A percentile compares a stretch with the other conserved stretches of the same genome.
These are phyloP conservation scores for Cercospora zeina DNA, from an alignment of 2,329 filamentous ascomycete genomes.

Conservation along the genomic window DNA sequence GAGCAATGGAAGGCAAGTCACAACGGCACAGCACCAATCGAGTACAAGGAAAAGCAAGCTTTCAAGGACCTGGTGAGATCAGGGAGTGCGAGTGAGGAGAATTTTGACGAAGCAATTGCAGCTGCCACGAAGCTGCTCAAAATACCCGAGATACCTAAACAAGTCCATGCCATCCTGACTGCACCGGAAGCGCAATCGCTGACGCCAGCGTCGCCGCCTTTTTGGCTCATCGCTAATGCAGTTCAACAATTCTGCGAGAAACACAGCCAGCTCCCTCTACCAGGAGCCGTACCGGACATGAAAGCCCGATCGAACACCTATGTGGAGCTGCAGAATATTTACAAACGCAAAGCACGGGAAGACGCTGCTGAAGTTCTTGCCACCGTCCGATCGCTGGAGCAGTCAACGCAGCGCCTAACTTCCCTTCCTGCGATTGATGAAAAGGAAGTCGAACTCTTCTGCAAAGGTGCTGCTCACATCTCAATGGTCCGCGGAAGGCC, in stretches of 20 bases:
- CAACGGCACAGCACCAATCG: slow-evolving; percentile 65
- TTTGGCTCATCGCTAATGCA: slow-evolving; percentile 87
- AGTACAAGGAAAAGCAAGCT: slow-evolving; percentile 80
- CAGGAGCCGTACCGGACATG: slow-evolving; percentile 92
- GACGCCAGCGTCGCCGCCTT: slow-evolving; percentile 58
- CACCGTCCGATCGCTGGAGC: slow-evolving; percentile 60
- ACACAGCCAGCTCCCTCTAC: slow-evolving; percentile 74
- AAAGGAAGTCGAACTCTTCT: slow-evolving; percentile 84
- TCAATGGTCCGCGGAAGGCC: slow-evolving; percentile 73
- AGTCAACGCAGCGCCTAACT: slow-evolving; percentile 47
- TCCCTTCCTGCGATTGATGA: slow-evolving; percentile 55
- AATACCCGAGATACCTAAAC: slow-evolving; percentile 64
- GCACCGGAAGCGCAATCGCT: slow-evolving; percentile 60
- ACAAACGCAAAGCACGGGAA: slow-evolving; percentile 80
- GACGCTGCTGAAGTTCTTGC: slow-evolving; percentile 74
- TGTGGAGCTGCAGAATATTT: slow-evolving; percentile 85
- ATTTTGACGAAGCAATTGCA: slow-evolving; percentile 87
- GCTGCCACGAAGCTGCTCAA: slow-evolving; percentile 88
- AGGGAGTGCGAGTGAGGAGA: slow-evolving; percentile 76
- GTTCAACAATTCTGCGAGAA: slow-evolving; percentile 73
- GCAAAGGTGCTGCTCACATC: slow-evolving; percentile 91
- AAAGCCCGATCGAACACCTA: slow-evolving; percentile 91
- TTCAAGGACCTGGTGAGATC: slow-evolving; percentile 77
- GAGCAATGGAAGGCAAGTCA: slow-evolving; percentile 75
- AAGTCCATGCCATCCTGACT: slow-evolving; percentile 75